A percentile compares a stretch with the other conserved stretches of the same genome.
These are phyloP conservation scores for Microbotryomycetes sp. DNA, from an alignment of 1,284 basidiomycete species.

Conservation along the genomic window DNA sequence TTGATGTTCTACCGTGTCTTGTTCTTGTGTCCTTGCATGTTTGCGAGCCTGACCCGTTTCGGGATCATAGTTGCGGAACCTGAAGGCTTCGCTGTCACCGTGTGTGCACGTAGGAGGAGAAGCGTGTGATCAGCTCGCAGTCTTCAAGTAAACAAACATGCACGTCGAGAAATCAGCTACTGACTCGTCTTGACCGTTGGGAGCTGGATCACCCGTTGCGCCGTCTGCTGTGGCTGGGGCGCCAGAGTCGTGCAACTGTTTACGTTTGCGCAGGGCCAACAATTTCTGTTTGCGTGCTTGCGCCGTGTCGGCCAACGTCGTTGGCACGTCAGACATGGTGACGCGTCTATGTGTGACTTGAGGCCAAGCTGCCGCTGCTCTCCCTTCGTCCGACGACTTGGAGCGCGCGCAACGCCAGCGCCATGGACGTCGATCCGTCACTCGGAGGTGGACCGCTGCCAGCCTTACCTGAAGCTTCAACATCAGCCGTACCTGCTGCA, in stretches of 20 bases:
- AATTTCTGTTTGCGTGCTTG: slow-evolving; percentile 82
- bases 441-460: neutral
- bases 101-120: no score
- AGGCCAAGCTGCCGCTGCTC: no score
- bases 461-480: neutral
- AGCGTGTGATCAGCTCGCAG: no score
- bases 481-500: neutral
- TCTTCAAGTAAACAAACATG: neutral
- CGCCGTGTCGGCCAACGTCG: slow-evolving; percentile 52
- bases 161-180: neutral
- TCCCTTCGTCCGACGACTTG: no score
- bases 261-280: slow-evolving; percentile 68
- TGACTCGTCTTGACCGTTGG: neutral
- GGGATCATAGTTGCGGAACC: slow-evolving; percentile 42
- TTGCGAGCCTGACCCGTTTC: slow-evolving; percentile 38
- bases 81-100: slow-evolving; percentile 20
- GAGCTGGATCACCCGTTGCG: neutral
- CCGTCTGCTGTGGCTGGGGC: neutral
- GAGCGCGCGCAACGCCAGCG: no score
- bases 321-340: neutral
- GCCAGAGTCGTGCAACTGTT: slow-evolving; percentile 46
- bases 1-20: slow-evolving; percentile 77
- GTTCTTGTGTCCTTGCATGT: slow-evolving; percentile 51
- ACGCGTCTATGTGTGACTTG: neutral
- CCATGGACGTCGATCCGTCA: neutral